Evolutionary conservation across 768 basidiomycete genomes (phyloP).

Genomic region (Podaxis sp.): DNA sequence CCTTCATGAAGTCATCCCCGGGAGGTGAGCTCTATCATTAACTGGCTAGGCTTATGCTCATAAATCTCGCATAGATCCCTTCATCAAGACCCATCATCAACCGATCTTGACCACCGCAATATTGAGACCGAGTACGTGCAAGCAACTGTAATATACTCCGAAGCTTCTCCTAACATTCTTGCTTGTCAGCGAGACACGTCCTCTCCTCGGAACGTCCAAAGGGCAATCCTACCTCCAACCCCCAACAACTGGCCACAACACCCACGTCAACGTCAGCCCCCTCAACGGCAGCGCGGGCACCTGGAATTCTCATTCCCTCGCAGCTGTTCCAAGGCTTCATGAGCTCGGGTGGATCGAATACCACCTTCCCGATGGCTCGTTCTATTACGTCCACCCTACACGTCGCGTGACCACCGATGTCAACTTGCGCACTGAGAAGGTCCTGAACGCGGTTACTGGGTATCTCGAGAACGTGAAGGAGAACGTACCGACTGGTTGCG

Average conservation of each 20-base stretch:
- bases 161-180: not conserved
- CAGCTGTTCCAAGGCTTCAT: constrained; percentile 36
- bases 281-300: constrained; percentile 11
- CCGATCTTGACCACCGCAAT: constrained; percentile 17
- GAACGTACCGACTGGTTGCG: constrained; percentile 37
- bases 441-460: constrained; percentile 48
- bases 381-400: constrained; percentile 70
- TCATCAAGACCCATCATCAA: not conserved
- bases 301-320: constrained; percentile 24
- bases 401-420: constrained; percentile 68
- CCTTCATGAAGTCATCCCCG: constrained; percentile 37
- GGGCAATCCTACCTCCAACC: constrained; percentile 28
- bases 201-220: constrained; percentile 42
- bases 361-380: constrained; percentile 67
- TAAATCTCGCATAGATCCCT: not conserved
- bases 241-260: constrained; percentile 22
- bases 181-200: constrained; percentile 48
- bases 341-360: constrained; percentile 76
- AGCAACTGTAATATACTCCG: not conserved
- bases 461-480: constrained; percentile 40
- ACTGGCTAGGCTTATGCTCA: not conserved
- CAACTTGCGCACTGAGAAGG: constrained; percentile 54
- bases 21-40: constrained; percentile 19
- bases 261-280: constrained; percentile 7
- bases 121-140: constrained; percentile 31